phyloP scores from a whole-genome alignment of 768 basidiomycete species.

The Naganishia onofrii region DNA sequence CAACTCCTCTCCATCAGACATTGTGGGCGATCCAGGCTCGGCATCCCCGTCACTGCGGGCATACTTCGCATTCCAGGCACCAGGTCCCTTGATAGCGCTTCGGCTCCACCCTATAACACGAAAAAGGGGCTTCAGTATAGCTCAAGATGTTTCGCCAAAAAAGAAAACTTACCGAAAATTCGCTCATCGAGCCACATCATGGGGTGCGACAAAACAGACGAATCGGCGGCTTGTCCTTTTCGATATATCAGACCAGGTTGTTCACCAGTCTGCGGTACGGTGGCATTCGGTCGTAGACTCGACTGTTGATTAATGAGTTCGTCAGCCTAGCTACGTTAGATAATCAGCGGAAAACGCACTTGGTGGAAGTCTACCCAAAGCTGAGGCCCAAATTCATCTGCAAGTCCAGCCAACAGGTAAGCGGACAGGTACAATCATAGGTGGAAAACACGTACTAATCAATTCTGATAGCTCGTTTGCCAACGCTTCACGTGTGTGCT shows the following conservation, averaged over 20 bases:
- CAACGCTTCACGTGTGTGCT: constrained; percentile 68
- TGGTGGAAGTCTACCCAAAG: constrained; percentile 83
- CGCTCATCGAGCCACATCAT: constrained; percentile 95
- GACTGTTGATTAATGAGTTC: constrained; percentile 55
- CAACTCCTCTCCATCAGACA: constrained; percentile 69
- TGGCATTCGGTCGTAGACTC: constrained; percentile 79
- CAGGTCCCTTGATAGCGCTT: constrained; percentile 73
- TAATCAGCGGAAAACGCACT: constrained; percentile 58
- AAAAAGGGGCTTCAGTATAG: neutral
- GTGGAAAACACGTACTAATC: constrained; percentile 41
- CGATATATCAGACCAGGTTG: constrained; percentile 73
- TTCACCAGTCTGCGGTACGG: constrained; percentile 74
- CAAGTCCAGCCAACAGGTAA: constrained; percentile 51
- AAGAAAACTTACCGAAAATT: constrained; percentile 64
- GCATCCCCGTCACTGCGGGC: constrained; percentile 57
- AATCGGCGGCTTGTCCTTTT: constrained; percentile 58
- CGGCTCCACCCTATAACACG: constrained; percentile 62
- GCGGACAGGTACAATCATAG: neutral
- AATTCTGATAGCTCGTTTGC: constrained; percentile 75
- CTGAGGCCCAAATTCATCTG: constrained; percentile 83
- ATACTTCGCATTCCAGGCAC: constrained; percentile 69
- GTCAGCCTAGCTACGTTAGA: constrained; percentile 17
- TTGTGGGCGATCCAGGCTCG: constrained; percentile 69
- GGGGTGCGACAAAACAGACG: constrained; percentile 71
- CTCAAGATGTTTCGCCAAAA: neutral